Percentiles rank a stretch among this genome's conserved stretches.
These are phyloP conservation scores for Psidium guajava DNA, from an alignment of 345 rosid species.

Conservation along the genomic window DNA sequence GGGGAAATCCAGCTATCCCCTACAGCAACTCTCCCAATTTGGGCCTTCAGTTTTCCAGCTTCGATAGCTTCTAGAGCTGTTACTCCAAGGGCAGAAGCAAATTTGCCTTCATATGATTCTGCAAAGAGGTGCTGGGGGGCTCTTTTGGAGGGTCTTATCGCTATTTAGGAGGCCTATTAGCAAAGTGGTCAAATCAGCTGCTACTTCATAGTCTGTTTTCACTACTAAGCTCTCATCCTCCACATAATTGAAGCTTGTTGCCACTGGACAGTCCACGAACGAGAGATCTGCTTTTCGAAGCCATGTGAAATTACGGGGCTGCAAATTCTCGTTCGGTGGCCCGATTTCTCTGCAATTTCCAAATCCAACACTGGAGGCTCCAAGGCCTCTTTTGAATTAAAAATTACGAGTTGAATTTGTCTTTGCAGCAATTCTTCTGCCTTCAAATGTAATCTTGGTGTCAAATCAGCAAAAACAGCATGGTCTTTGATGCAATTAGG, in stretches of 20 bases:
- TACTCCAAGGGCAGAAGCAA: slow-evolving; percentile 28
- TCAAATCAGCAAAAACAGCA: slow-evolving; percentile 80
- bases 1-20: slow-evolving; percentile 50
- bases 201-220: slow-evolving; percentile 32
- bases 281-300: slow-evolving; percentile 35
- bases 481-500: slow-evolving; percentile 67
- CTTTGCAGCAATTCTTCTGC: slow-evolving; percentile 73
- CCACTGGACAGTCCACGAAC: slow-evolving; percentile 42
- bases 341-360: slow-evolving; percentile 38
- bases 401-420: slow-evolving; percentile 67
- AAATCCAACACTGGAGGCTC: slow-evolving; percentile 23
- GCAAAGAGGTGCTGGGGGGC: slow-evolving; percentile 31
- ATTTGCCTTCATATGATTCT: slow-evolving; percentile 47
- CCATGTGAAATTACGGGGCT: slow-evolving; percentile 31
- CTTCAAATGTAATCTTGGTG: slow-evolving; percentile 77
- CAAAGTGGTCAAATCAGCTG: slow-evolving; percentile 28
- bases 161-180: slow-evolving; percentile 22
- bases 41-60: slow-evolving; percentile 27
- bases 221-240: slow-evolving; percentile 21
- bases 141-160: slow-evolving; percentile 15
- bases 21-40: slow-evolving; percentile 34
- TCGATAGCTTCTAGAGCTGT: slow-evolving; percentile 24
- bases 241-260: slow-evolving; percentile 32
- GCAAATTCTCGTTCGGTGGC: slow-evolving; percentile 22
- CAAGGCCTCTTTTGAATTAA: slow-evolving; percentile 52